These are phyloP conservation scores for Fomitopsis serialis DNA, from an alignment of 768 basidiomycete species.

Conservation along the genomic window DNA sequence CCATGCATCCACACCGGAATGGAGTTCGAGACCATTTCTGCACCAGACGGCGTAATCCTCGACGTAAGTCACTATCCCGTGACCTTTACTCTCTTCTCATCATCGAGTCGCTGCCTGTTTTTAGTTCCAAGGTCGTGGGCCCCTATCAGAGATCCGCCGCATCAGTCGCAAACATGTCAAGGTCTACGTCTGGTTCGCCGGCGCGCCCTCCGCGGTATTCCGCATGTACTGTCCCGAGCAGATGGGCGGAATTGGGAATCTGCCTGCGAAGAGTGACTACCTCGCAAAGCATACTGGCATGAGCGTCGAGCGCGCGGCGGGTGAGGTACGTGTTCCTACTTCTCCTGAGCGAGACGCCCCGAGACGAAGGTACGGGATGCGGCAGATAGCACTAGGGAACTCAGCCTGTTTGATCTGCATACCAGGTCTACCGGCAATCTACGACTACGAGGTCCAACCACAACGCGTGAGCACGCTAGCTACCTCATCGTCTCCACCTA, in stretches of 20 bases:
- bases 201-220: not conserved
- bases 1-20: conserved; percentile 5
- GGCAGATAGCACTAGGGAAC: not conserved
- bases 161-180: conserved; percentile 8
- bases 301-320: not conserved
- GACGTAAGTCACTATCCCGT: conserved; percentile 9
- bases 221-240: conserved; percentile 9
- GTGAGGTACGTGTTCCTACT: not conserved
- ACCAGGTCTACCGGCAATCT: conserved; percentile 19
- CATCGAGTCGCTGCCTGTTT: not conserved
- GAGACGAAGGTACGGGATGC: not conserved
- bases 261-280: conserved; percentile 5
- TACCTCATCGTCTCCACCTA: not conserved
- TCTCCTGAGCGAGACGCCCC: not conserved
- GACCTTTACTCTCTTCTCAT: not conserved
- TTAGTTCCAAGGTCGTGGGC: conserved; percentile 6
- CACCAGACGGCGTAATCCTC: conserved; percentile 9
- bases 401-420: conserved; percentile 7
- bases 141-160: not conserved
- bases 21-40: not conserved
- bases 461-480: conserved; percentile 10
- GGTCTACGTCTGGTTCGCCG: conserved; percentile 8
- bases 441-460: conserved; percentile 15
- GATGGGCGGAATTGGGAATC: conserved; percentile 6
- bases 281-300: conserved; percentile 2